Percentiles rank a stretch among this genome's conserved stretches.
phyloP scores from a whole-genome alignment of 2,329 filamentous ascomycete species.

The Sclerotiophoma versabilis region DNA sequence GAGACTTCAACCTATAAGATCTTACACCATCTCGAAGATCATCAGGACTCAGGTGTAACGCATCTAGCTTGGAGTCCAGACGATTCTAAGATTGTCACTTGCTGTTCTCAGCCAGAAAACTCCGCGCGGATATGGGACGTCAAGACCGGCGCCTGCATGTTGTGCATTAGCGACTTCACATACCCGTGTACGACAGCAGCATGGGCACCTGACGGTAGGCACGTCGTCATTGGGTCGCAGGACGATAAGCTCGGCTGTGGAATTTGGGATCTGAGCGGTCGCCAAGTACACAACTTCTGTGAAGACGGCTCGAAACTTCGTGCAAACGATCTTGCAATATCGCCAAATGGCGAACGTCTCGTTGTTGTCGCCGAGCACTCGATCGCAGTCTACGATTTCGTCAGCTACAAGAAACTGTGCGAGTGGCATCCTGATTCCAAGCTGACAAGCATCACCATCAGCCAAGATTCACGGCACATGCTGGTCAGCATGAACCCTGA shows the following conservation, averaged over 20 bases:
- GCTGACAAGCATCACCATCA: constrained; percentile 81
- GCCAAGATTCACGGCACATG: constrained; percentile 78
- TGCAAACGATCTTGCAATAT: constrained; percentile 85
- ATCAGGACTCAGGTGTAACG: constrained; percentile 74
- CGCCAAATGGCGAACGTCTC: constrained; percentile 78
- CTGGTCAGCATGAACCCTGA: constrained; percentile 83
- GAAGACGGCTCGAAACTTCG: constrained; percentile 67
- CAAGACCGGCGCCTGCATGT: constrained; percentile 59
- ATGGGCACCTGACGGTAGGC: constrained; percentile 81
- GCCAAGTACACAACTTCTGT: constrained; percentile 68
- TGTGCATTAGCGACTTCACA: constrained; percentile 71
- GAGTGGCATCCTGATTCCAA: constrained; percentile 74
- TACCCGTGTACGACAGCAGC: constrained; percentile 87
- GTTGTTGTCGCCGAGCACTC: constrained; percentile 76
- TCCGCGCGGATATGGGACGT: constrained; percentile 77
- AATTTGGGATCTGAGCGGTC: constrained; percentile 69
- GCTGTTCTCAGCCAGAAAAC: constrained; percentile 70
- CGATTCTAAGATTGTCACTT: constrained; percentile 84
- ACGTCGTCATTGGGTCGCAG: constrained; percentile 73
- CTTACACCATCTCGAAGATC: constrained; percentile 68
- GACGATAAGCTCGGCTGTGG: constrained; percentile 47
- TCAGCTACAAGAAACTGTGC: constrained; percentile 76
- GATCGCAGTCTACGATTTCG: constrained; percentile 82
- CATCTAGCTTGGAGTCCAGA: constrained; percentile 93
- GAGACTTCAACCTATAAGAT: constrained; percentile 74